These are phyloP conservation scores for Lepidium campestre DNA, from an alignment of 441 rosid genomes.

Conservation along the genomic window DNA sequence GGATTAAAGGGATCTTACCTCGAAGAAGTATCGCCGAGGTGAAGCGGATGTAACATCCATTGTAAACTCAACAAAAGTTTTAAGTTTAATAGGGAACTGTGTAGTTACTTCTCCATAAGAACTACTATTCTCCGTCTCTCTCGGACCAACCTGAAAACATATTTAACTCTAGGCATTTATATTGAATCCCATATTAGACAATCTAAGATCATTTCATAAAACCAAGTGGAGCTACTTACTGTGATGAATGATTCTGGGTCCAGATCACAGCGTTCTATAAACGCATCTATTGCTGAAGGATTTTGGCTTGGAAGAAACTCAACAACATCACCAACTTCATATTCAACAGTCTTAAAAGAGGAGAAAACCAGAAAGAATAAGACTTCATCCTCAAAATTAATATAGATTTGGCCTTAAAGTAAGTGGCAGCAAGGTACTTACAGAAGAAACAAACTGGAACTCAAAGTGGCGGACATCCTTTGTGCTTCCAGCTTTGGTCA, in stretches of 20 bases:
- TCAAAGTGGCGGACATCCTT: slow-evolving; percentile 93
- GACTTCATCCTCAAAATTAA: background rate
- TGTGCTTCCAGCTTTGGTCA: slow-evolving; percentile 57
- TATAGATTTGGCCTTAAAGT: background rate
- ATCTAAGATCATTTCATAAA: background rate
- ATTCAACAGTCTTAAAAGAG: slow-evolving; percentile 43
- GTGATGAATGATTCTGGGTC: slow-evolving; percentile 74
- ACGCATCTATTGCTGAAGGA: slow-evolving; percentile 61
- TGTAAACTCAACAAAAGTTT: slow-evolving; percentile 64
- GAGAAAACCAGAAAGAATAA: slow-evolving; percentile 2
- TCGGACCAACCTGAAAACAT: slow-evolving; percentile 51
- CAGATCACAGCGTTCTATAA: slow-evolving; percentile 64
- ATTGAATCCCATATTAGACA: background rate
- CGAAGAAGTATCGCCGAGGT: slow-evolving; percentile 92
- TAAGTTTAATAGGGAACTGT: slow-evolving; percentile 55
- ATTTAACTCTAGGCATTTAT: background rate
- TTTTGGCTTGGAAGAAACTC: slow-evolving; percentile 83
- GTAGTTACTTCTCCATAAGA: slow-evolving; percentile 15
- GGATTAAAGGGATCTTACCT: slow-evolving; percentile 59
- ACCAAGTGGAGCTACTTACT: slow-evolving; percentile 34
- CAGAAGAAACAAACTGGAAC: slow-evolving; percentile 70
- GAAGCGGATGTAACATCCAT: slow-evolving; percentile 97
- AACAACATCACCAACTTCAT: slow-evolving; percentile 84
- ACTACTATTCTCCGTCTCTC: slow-evolving; percentile 37
- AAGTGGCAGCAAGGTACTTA: slow-evolving; percentile 35